Base-by-base conservation (phyloP, 2,329 filamentous ascomycete genomes). In the Fusarium veterinarium region DNA sequence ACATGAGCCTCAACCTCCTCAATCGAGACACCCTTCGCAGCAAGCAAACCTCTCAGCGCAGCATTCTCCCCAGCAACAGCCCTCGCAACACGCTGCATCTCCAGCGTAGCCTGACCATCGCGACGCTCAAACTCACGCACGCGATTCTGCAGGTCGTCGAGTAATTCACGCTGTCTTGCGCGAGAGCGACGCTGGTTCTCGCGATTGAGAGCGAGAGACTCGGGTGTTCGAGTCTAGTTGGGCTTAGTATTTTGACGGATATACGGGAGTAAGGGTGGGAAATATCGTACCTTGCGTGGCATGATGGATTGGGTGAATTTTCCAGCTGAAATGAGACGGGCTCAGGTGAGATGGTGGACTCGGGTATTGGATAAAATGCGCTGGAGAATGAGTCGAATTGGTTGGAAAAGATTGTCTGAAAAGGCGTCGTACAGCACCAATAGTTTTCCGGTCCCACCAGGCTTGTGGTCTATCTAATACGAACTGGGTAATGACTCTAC, bases 151-250 rank as follows among this genome's bases (percentile, higher is more conserved):
- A 88, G 78, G 8, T 81, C 79, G 13, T 82, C 80, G n/a, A 87
- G 71, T 35, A 84, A 81, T 63, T 85, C 84, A 44, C 81, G 82
- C 16, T 81, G 82, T 25, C 85, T 83, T 17, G 82, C 84, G 30
- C 86, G 82, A 17, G 82, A 85, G 8, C 82, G 83, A 40, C 85
- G 83, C 76, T 87, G 86, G 73, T 84, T 86, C 59, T 86, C 81
- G 46, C 84, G 82, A 66, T 78, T 78, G 53, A 77, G 74, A 19
- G 74, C 73, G 48, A 77, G 73, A 20, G 76, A 78, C 57, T 77
- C 76, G 16, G 75, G 74, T 19, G 76, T 78, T 64, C 76, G 72
- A 64, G 46, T 69, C 72, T 74, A 3, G 4, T 19, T 33, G 23
- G 9, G 60, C 30, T 74, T 20, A 72, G 53, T 37, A 20, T n/a